Percentiles rank a stretch among this genome's conserved stretches.
Conservation (phyloP, 1,284 basidiomycete species). For the Ganoderma lingzhi region DNA sequence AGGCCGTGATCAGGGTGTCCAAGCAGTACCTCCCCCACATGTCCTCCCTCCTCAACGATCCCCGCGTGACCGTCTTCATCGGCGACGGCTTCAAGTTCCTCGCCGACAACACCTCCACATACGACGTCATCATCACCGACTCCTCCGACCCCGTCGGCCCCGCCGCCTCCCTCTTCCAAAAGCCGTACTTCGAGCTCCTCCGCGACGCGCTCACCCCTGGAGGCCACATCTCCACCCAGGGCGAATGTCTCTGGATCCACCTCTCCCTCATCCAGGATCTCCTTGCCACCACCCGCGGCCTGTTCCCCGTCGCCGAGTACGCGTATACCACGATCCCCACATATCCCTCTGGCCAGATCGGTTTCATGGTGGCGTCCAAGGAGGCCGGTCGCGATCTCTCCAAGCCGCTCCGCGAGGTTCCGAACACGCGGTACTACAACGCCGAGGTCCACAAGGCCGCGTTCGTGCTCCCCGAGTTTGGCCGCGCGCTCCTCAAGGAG, state of each 20-base stretch:
- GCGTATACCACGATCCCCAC: constrained; percentile 98
- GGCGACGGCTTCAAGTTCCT: constrained; percentile 99
- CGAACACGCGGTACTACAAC: constrained; percentile 89
- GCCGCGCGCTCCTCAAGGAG: constrained; percentile 77
- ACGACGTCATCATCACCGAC: constrained; percentile 99
- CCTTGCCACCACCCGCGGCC: constrained; percentile 72
- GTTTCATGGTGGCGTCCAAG: constrained; percentile 93
- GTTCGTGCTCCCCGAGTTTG: constrained; percentile 95
- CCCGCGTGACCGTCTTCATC: constrained; percentile 89
- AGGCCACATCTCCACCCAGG: constrained; percentile 96
- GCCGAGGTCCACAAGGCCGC: constrained; percentile 83
- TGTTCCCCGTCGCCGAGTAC: constrained; percentile 92
- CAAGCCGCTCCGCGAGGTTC: constrained; percentile 75
- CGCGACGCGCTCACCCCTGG: constrained; percentile 90
- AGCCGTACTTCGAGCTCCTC: constrained; percentile 96
- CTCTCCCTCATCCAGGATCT: constrained; percentile 88
- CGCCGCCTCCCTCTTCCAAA: constrained; percentile 94
- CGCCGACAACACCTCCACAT: constrained; percentile 86
- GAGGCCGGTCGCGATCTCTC: constrained; percentile 75
- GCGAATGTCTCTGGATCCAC: constrained; percentile 97
- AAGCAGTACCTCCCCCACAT: constrained; percentile 95
- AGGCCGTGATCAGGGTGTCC: constrained; percentile 96
- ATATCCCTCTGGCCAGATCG: constrained; percentile 97
- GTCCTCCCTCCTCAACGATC: constrained; percentile 86
- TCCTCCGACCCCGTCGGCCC: constrained; percentile 99